Percentiles rank a stretch among this genome's conserved stretches.
Conservation (phyloP, 179 eudicot species). For the Nepenthes alata region DNA sequence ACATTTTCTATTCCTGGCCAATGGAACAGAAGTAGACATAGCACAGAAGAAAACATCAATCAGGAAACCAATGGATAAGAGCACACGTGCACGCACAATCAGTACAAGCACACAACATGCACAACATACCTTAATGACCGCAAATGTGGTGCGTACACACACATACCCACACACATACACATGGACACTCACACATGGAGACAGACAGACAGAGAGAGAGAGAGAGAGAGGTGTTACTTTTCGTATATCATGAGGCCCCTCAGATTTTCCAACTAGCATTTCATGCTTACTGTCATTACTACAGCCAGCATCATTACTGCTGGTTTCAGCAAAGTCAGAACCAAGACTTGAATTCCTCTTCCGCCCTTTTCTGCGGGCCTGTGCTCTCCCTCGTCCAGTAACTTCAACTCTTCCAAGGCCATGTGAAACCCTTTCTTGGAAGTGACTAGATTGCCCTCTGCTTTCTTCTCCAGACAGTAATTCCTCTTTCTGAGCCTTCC, state of each 20-base stretch:
- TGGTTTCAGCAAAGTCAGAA: slow-evolving; percentile 24
- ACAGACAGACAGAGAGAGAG: not conserved
- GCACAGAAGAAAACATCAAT: too few relatives aligned
- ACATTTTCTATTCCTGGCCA: too few relatives aligned
- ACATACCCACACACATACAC: not conserved
- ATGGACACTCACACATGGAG: not conserved
- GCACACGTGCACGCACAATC: too few relatives aligned
- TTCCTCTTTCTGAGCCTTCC: slow-evolving; percentile 13
- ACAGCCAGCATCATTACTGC: slow-evolving; percentile 21
- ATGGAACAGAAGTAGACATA: too few relatives aligned
- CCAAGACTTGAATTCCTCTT: slow-evolving; percentile 20
- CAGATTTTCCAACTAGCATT: slow-evolving; percentile 18
- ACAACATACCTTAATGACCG: too few relatives aligned
- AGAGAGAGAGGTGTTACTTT: slow-evolving; percentile 38
- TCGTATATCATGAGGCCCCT: slow-evolving; percentile 26
- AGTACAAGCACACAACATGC: too few relatives aligned
- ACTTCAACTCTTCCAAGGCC: slow-evolving; percentile 12
- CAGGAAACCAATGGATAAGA: too few relatives aligned
- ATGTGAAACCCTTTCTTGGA: slow-evolving; percentile 13
- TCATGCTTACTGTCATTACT: slow-evolving; percentile 25
- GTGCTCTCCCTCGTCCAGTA: slow-evolving; percentile 9
- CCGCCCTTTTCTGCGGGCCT: slow-evolving; percentile 29
- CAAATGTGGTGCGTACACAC: not conserved
- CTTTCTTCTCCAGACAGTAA: slow-evolving; percentile 18
- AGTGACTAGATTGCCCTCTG: slow-evolving; percentile 5